Evolutionary conservation across 2,329 filamentous ascomycete species (phyloP), one percentile per base, ranked within the genome.

Genomic region (Chaetomium strumarium): DNA sequence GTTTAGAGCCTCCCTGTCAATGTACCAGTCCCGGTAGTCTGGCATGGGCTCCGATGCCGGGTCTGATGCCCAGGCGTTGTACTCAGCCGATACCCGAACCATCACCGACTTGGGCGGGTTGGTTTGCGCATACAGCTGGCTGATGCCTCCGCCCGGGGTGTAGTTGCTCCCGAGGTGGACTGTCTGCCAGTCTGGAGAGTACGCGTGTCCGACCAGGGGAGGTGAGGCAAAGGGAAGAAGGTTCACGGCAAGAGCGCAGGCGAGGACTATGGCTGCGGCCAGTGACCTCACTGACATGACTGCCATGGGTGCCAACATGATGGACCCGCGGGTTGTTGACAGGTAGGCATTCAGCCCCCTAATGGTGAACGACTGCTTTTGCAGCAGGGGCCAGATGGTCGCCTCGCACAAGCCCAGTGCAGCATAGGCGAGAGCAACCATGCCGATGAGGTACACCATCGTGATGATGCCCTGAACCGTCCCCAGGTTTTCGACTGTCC

Each of bases 381-480:
- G 36, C 2, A 62, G 46, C 40, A 63, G 42, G 16, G 58, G 56
- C 60, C 61, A 63, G 1, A 62, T 44, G 0, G 55, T 52, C 29
- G 54, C 42, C 51, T 63, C 58, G 38, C 53, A 58, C 1, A 60
- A 31, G 6, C 52, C 39, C 9, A 60, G 47, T 8, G 55, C 55
- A 2, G 50, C 49, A 37, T 54, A 55, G 6, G 52, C 56, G n/a
- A 62, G 44, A 2, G 53, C 53, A 3, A 48, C 37, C 49, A 63
- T 40, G n/a, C 61, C 61, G n/a, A 61, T 55, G 9, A 57, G 44
- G 46, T 59, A 63, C 3, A 63, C 17, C 38, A 61, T 36, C 7
- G 58, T 59, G 46, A 62, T 59, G 45, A 62, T 55, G 0, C 58
- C 60, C 47, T 63, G 61, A 13, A 63, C 53, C 3, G 56, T 60